Evolutionary conservation across 2,329 filamentous ascomycete genomes (phyloP).

Genomic region (Parascedosporium putredinis): DNA sequence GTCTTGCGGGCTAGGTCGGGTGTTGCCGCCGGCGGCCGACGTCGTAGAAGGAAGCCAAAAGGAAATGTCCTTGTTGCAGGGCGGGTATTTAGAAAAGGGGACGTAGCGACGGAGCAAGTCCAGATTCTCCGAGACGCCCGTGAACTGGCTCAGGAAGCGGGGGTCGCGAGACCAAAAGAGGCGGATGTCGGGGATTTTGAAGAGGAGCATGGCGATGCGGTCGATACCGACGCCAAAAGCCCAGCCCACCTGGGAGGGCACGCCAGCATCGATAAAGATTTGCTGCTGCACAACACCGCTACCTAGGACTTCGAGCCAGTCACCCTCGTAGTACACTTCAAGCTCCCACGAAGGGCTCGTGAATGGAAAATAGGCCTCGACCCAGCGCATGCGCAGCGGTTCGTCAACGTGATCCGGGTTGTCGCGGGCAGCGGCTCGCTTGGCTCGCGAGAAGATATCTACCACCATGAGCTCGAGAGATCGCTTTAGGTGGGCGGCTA

Average conservation of each 20-base stretch:
- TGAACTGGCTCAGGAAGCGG: constrained; percentile 82
- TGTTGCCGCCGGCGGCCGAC: constrained; percentile 37
- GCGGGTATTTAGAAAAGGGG: constrained; percentile 85
- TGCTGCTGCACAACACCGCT: constrained; percentile 81
- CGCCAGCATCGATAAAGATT: constrained; percentile 66
- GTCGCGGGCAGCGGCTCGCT: constrained; percentile 47
- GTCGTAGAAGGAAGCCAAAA: constrained; percentile 62
- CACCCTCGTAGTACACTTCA: constrained; percentile 86
- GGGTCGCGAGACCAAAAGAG: constrained; percentile 87
- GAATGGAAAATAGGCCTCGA: constrained; percentile 96
- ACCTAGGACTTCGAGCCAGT: constrained; percentile 95
- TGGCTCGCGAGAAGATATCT: constrained; percentile 74
- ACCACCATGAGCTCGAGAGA: constrained; percentile 84
- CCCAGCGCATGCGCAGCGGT: constrained; percentile 80
- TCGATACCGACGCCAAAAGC: constrained; percentile 92
- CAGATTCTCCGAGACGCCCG: constrained; percentile 43
- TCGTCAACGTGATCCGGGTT: constrained; percentile 46
- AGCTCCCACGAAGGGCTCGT: constrained; percentile 93
- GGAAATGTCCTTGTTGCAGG: constrained; percentile 82
- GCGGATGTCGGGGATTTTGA: constrained; percentile 90
- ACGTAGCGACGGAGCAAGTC: constrained; percentile 52
- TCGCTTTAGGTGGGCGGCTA: constrained; percentile 76
- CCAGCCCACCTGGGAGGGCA: constrained; percentile 74
- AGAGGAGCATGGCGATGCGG: constrained; percentile 93
- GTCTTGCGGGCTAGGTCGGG: constrained; percentile 26